phyloP scores from a whole-genome alignment of 2,329 filamentous ascomycete species.

The Sclerotinia borealis region DNA sequence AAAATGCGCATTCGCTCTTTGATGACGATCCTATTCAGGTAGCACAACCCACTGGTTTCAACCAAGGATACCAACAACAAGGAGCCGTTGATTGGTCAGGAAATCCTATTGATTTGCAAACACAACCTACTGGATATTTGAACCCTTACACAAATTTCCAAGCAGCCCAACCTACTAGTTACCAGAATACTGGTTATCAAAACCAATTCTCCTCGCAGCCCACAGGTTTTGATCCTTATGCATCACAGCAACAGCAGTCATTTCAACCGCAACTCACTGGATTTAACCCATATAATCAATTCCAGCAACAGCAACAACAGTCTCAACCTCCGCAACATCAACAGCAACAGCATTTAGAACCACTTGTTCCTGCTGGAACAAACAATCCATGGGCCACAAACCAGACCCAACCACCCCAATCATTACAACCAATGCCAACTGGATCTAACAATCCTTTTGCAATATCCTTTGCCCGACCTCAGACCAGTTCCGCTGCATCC shows the following conservation, averaged over 20 bases:
- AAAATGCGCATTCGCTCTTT: conserved; percentile 81
- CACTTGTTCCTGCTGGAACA: conserved; percentile 66
- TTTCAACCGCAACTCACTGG: conserved; percentile 54
- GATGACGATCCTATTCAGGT: conserved; percentile 62
- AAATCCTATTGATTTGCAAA: conserved; percentile 81
- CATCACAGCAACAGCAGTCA: conserved; percentile 39
- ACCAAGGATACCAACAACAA: conserved; percentile 97
- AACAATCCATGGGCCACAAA: conserved; percentile 88
- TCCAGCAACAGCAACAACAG: conserved; percentile 31
- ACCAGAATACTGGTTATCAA: conserved; percentile 58
- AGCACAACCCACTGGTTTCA: conserved; percentile 74
- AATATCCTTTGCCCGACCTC: conserved; percentile 58
- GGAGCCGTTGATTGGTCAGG: conserved; percentile 95
- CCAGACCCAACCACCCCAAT: conserved; percentile 50
- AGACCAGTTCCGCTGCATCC: conserved; percentile 45
- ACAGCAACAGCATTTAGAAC: conserved; percentile 49
- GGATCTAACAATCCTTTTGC: conserved; percentile 99
- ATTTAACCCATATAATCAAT: conserved; percentile 48
- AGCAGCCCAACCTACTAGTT: conserved; percentile 50
- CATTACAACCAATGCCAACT: conserved; percentile 76
- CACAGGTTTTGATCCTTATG: conserved; percentile 66
- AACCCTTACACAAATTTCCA: conserved; percentile 51
- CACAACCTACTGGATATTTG: conserved; percentile 75
- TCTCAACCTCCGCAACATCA: too few species aligned
- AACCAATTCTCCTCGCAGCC: conserved; percentile 66